These are phyloP conservation scores for Cercospora beticola DNA, from an alignment of 2,329 filamentous ascomycete species.

Conservation along the genomic window DNA sequence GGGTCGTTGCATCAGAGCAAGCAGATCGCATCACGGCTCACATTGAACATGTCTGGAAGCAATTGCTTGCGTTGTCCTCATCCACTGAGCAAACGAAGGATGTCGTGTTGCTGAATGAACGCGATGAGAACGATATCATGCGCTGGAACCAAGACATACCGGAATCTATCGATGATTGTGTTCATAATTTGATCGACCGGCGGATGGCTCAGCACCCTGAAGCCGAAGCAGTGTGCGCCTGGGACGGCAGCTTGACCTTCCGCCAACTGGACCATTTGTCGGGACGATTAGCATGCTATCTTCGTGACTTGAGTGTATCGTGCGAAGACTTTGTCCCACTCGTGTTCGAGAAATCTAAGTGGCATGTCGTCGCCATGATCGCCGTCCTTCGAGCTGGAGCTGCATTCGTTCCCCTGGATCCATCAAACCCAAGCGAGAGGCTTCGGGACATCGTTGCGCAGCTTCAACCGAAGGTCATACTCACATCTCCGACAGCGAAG, in stretches of 20 bases:
- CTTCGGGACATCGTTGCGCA: background rate
- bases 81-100: background rate
- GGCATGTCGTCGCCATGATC: constrained; percentile 26
- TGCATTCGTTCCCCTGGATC: constrained; percentile 10
- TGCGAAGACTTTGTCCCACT: background rate
- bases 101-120: background rate
- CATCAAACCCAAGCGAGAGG: background rate
- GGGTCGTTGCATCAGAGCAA: background rate
- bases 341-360: background rate
- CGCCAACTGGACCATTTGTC: background rate
- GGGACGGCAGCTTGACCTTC: background rate
- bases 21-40: background rate
- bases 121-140: background rate
- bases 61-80: background rate
- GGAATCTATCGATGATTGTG: background rate
- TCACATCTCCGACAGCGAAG: background rate
- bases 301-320: background rate
- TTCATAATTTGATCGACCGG: background rate
- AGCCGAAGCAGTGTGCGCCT: background rate
- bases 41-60: background rate
- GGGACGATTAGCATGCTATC: background rate
- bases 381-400: constrained; percentile 36
- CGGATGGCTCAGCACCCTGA: background rate
- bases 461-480: background rate
- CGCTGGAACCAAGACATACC: background rate